A percentile compares a stretch with the other conserved stretches of the same genome.
Conservation (phyloP, 2,329 filamentous ascomycete genomes). For the Ceratocystis alfenasii region DNA sequence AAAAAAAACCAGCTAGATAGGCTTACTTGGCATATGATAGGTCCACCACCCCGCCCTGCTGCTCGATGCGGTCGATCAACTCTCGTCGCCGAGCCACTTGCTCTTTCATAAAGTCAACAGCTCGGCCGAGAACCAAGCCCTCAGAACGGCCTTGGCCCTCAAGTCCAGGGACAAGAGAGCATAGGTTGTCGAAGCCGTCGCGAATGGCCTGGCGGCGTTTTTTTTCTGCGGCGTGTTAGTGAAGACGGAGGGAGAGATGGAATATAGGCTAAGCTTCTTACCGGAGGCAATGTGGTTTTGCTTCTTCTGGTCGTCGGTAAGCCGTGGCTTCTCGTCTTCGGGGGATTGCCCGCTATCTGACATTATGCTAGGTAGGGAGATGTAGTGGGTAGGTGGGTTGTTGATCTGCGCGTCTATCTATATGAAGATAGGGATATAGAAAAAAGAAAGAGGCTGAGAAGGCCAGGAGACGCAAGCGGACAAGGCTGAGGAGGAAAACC, state of each 20-base stretch:
- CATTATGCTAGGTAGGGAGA: neutral
- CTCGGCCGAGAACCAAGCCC: conserved; percentile 64
- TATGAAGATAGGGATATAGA: neutral
- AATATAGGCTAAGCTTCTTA: conserved; percentile 25
- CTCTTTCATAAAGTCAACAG: conserved; percentile 52
- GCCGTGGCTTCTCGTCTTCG: conserved; percentile 38
- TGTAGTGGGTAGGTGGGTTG: neutral
- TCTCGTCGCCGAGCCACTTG: conserved; percentile 47
- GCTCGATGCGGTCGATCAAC: conserved; percentile 48
- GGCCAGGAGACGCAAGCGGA: neutral
- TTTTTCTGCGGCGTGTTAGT: conserved; percentile 30
- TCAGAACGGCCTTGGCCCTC: conserved; percentile 77
- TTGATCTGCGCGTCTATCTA: neutral
- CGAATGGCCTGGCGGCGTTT: conserved; percentile 53
- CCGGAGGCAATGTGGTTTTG: conserved; percentile 45
- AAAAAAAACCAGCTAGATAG: neutral
- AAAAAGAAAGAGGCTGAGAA: neutral
- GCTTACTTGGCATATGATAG: conserved; percentile 19
- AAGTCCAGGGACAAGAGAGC: conserved; percentile 67
- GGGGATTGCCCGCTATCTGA: conserved; percentile 19
- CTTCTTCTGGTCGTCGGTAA: conserved; percentile 45
- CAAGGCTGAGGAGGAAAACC: neutral
- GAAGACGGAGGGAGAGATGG: neutral
- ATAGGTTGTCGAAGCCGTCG: conserved; percentile 70
- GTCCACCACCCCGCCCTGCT: conserved; percentile 44